Base-by-base conservation (phyloP, 345 rosid genomes). In the Dipteronia dyeriana region DNA sequence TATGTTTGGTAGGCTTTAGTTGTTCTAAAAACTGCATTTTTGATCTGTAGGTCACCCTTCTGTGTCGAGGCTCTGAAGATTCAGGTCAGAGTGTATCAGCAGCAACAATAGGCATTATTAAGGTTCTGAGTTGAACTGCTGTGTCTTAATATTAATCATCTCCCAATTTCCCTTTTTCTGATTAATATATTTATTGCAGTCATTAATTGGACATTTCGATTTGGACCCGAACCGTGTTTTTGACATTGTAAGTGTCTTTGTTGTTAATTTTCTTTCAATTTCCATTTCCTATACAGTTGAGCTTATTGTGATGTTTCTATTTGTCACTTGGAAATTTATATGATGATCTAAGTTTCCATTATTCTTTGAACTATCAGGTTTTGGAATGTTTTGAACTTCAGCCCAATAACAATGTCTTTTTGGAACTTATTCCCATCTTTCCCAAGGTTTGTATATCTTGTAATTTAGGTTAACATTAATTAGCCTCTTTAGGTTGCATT, bases 221-320 rank as follows among this genome's bases (percentile, higher is more conserved):
- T 84, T 97, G 82, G 99, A 97, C 78, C 99, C 98, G 0, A 97
- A 97, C 78, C 99, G 98, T 80, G 99, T 97, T 87, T 97, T 97
- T 69, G 99, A 97, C 86, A 89, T 97, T 76, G 99, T 97, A 91
- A 94, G 99, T 85, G 41, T 65, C 65, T 65, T 10, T 26, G 17
- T 59, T 57, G 57, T 19, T 68, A 16, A 43, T 45, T 57, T 66
- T 73, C 60, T 78, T 25, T 39, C 47, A 12, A 43, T 61, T 38
- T 59, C 12, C 34, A 31, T 39, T 61, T 20, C 43, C 68, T 62
- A 38, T 65, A 73, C 25, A 25, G 51, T 72, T 61, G 53, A 39
- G 62, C 41, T 47, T 45, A 34, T 80, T 59, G 64, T 31, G 61
- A 23, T 64, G 63, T 71, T 79, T 78, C 51, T 45, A 7, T 66